Percentiles rank a stretch among this genome's conserved stretches.
phyloP scores from a whole-genome alignment of 2,329 filamentous ascomycete genomes.

The Fusarium compactum region DNA sequence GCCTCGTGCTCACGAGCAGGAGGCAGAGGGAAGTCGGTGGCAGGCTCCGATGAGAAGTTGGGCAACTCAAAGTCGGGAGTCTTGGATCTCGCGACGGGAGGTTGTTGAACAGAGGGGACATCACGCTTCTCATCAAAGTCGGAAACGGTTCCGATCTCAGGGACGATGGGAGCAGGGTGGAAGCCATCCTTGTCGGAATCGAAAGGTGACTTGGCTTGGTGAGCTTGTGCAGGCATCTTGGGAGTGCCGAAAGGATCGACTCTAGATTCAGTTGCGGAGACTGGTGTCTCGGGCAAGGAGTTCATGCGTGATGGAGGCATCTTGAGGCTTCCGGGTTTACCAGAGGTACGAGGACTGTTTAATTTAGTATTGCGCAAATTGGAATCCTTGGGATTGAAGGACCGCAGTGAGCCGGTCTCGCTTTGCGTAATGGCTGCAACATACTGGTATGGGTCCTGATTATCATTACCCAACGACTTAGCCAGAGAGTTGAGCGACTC shows the following conservation, averaged over 20 bases:
- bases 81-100: conserved; percentile 49
- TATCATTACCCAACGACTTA: conserved; percentile 76
- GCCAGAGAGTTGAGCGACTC: conserved; percentile 91
- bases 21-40: conserved; percentile 44
- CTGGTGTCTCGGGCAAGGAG: conserved; percentile 59
- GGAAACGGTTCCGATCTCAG: conserved; percentile 55
- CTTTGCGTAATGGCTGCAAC: conserved; percentile 68
- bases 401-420: conserved; percentile 68
- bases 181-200: conserved; percentile 47
- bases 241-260: conserved; percentile 54
- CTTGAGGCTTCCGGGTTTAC: conserved; percentile 47
- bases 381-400: conserved; percentile 58
- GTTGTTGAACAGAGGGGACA: conserved; percentile 46
- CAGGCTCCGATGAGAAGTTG: conserved; percentile 34
- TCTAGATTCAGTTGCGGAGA: conserved; percentile 50
- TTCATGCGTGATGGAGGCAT: conserved; percentile 53
- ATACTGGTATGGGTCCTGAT: conserved; percentile 86
- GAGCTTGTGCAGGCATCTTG: conserved; percentile 48
- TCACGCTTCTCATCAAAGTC: conserved; percentile 50
- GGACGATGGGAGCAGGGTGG: conserved; percentile 52
- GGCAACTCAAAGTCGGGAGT: conserved; percentile 46
- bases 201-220: conserved; percentile 40
- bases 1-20: conserved; percentile 45
- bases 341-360: conserved; percentile 53
- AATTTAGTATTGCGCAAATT: conserved; percentile 62